phyloP scores from a whole-genome alignment of 2,329 filamentous ascomycete genomes.

The Colletotrichum sp. region DNA sequence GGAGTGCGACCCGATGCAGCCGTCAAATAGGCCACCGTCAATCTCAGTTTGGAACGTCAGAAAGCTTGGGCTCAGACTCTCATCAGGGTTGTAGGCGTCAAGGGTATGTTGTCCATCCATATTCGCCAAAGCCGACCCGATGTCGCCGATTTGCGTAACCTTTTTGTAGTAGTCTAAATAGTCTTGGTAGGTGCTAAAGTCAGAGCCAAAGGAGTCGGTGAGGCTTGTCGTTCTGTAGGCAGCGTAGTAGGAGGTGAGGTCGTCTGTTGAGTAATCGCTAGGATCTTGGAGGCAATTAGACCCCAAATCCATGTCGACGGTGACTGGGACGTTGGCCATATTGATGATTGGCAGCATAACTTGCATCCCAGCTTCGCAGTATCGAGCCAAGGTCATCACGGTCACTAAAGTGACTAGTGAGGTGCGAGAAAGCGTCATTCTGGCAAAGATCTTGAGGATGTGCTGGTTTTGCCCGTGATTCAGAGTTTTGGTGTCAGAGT shows the following conservation, averaged over 20 bases:
- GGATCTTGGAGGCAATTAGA: background rate
- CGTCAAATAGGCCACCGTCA: background rate
- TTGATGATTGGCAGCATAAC: background rate
- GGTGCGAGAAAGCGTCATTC: background rate
- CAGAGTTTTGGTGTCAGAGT: background rate
- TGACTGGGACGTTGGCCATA: background rate
- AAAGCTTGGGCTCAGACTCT: background rate
- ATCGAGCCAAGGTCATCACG: background rate
- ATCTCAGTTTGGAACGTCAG: background rate
- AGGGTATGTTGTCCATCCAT: background rate
- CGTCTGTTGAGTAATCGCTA: background rate
- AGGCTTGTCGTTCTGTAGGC: background rate
- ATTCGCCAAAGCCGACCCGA: background rate
- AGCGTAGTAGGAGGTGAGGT: background rate
- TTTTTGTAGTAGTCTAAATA: background rate
- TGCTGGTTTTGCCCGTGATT: background rate
- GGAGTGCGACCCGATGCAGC: background rate
- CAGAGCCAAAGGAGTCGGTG: background rate
- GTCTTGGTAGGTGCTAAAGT: background rate
- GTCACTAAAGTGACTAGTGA: background rate
- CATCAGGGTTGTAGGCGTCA: background rate
- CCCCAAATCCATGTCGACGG: background rate
- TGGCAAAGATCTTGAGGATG: background rate
- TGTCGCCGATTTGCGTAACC: background rate
- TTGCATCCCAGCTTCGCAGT: background rate